A percentile compares a stretch with the other conserved stretches of the same genome.
These are phyloP conservation scores for Ilex aquifolium DNA, from an alignment of 257 asterid species.

Conservation along the genomic window DNA sequence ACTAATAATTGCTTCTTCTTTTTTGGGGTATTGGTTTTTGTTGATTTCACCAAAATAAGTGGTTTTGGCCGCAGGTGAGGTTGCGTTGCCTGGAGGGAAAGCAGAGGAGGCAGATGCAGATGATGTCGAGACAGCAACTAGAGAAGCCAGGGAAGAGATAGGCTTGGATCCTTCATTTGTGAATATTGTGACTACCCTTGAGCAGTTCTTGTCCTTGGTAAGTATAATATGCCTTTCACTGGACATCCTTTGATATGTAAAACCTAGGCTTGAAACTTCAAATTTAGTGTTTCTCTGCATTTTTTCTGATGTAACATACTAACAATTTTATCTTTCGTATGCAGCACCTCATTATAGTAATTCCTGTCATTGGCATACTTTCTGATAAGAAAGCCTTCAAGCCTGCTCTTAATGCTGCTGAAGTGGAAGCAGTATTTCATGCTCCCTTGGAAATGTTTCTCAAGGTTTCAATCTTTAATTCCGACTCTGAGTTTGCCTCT, in stretches of 20 bases:
- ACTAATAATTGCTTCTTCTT: no score
- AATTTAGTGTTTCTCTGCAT: background rate
- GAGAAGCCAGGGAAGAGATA: conserved; percentile 88
- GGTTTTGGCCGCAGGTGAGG: conserved; percentile 51
- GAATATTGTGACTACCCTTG: conserved; percentile 26
- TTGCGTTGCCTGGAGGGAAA: conserved; percentile 84
- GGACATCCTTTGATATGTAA: no score
- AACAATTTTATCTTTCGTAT: background rate
- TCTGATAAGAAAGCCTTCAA: conserved; percentile 42
- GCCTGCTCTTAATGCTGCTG: conserved; percentile 54
- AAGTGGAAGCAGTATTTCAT: conserved; percentile 69
- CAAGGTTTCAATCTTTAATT: conserved; percentile 30
- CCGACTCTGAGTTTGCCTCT: no score
- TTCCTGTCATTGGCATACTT: conserved; percentile 71
- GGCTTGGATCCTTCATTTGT: conserved; percentile 75
- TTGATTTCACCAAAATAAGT: no score
- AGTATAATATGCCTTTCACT: no score
- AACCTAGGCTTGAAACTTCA: background rate
- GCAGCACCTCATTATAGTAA: conserved; percentile 49
- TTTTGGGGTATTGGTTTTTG: no score
- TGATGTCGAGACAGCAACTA: conserved; percentile 59
- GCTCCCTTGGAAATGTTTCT: conserved; percentile 85
- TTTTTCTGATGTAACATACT: background rate
- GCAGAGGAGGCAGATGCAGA: conserved; percentile 58
- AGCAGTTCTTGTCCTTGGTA: no score